Conservation (phyloP, 345 rosid species). For the Trapa bicornis region DNA sequence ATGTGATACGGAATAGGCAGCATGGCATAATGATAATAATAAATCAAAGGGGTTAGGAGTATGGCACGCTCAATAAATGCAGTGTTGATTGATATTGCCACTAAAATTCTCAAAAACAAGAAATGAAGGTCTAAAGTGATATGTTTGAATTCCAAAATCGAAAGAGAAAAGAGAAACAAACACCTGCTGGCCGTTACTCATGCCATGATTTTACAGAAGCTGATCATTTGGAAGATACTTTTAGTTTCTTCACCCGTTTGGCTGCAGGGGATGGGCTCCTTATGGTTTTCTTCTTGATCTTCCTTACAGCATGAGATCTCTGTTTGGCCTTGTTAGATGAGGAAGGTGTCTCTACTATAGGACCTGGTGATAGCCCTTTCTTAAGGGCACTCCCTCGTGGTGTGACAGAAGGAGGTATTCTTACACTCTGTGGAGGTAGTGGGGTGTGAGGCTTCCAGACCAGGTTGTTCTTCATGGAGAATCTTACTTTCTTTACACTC, state of each 20-base stretch:
- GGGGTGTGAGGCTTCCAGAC: slow-evolving; percentile 97
- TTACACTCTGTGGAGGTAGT: slow-evolving; percentile 76
- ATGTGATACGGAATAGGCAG: not conserved
- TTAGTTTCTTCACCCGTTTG: slow-evolving; percentile 46
- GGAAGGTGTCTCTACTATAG: slow-evolving; percentile 47
- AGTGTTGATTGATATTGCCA: not conserved
- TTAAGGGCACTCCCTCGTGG: slow-evolving; percentile 99
- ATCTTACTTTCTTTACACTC: slow-evolving; percentile 79
- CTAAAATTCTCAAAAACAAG: not conserved
- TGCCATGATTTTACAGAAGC: slow-evolving; percentile 7
- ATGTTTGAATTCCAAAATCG: not conserved
- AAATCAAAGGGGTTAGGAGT: not conserved
- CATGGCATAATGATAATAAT: not conserved
- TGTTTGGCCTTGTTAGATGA: slow-evolving; percentile 40
- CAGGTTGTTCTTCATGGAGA: slow-evolving; percentile 79
- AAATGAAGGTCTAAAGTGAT: not conserved
- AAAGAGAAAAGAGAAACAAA: not conserved
- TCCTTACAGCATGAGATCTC: slow-evolving; percentile 39
- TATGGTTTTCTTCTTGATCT: slow-evolving; percentile 37
- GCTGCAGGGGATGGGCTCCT: slow-evolving; percentile 27
- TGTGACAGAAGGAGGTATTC: slow-evolving; percentile 85
- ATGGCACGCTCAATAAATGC: not conserved
- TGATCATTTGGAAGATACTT: slow-evolving; percentile 21
- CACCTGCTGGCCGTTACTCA: not conserved
- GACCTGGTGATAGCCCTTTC: slow-evolving; percentile 85